A percentile compares a stretch with the other conserved stretches of the same genome.
These are phyloP conservation scores for Irpex sp. DNA, from an alignment of 1,284 basidiomycete species.

Conservation along the genomic window DNA sequence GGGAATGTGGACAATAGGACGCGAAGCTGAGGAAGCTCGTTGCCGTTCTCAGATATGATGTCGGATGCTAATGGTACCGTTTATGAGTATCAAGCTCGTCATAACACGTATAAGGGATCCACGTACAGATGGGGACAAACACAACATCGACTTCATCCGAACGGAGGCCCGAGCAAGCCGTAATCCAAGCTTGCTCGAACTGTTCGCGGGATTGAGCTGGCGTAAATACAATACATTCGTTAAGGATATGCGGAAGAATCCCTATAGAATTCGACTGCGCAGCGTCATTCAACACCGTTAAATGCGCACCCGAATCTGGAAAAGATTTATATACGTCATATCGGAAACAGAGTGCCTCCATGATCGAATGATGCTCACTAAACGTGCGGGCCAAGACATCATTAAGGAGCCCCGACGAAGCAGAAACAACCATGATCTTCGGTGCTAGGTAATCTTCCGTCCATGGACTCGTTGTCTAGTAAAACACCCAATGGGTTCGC, in stretches of 20 bases:
- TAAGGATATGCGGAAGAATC: not conserved
- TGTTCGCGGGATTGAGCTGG: not conserved
- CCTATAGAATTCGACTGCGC: not conserved
- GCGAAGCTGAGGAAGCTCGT: not conserved
- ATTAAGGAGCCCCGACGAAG: not conserved
- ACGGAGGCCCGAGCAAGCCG: not conserved
- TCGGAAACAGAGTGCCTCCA: not conserved
- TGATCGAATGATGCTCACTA: not conserved
- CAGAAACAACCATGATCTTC: not conserved
- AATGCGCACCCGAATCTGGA: not conserved
- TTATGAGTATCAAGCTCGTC: not conserved
- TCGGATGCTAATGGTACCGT: not conserved
- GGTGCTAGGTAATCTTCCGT: not conserved
- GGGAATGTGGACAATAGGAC: not conserved
- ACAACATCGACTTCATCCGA: not conserved
- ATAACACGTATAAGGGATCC: not conserved
- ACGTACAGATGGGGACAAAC: not conserved
- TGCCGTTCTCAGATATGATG: not conserved
- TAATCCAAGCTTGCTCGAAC: not conserved
- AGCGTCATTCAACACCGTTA: not conserved
- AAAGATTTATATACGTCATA: not conserved
- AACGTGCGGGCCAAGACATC: not conserved
- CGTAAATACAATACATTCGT: not conserved
- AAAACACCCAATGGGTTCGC: not conserved
- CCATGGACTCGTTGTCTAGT: not conserved